Base-by-base conservation (phyloP, 306 rosid genomes). In the Begonia peltatifolia region DNA sequence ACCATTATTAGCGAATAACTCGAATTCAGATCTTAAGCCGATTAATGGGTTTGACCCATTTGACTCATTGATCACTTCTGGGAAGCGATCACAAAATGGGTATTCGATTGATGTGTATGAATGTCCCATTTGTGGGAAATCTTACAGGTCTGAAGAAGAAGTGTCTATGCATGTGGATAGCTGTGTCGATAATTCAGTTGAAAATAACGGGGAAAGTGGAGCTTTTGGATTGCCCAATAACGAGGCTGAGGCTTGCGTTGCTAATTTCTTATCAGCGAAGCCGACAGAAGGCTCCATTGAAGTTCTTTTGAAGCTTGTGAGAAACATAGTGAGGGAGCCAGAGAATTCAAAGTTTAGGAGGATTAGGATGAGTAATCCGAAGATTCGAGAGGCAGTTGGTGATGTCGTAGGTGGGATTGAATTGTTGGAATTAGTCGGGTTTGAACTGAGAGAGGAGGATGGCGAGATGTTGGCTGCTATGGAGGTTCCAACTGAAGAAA, bases 381-480 rank as follows among this genome's bases (percentile, higher is more conserved):
- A 83, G 81, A 81, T 92, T 5, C 75, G 79, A 62, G 99, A 81
- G 60, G 75, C 94, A 43, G 57, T 92, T 61, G 75, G 63, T 36
- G 94, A 81, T 15, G 89, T 69, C 55, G 65, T 52, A 0, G 96
- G 99, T 9, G 99, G 99, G 43, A 46, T 77, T 57, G 96, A 92
- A 71, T 68, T 92, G 83, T 62, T 92, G 69, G 74, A 83, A 54
- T 66, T 69, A 56, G 67, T 83, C 2, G 96, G 99, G 0, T 86
- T 92, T 67, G 70, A 69, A 10, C 74, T 83, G 49, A 67, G 18
- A 65, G 93, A 84, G 43, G 96, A 92, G 63, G 79, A 77, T 52
- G 96, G 76, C n/a, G 99, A 92, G 50, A 81, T 81, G 62, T 92
- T 94, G 94, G 94, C 87, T 0, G 53, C 70, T 51, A 83, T 86